Evolutionary conservation across 1,284 basidiomycete genomes (phyloP).

Genomic region (Tilletia walkeri): DNA sequence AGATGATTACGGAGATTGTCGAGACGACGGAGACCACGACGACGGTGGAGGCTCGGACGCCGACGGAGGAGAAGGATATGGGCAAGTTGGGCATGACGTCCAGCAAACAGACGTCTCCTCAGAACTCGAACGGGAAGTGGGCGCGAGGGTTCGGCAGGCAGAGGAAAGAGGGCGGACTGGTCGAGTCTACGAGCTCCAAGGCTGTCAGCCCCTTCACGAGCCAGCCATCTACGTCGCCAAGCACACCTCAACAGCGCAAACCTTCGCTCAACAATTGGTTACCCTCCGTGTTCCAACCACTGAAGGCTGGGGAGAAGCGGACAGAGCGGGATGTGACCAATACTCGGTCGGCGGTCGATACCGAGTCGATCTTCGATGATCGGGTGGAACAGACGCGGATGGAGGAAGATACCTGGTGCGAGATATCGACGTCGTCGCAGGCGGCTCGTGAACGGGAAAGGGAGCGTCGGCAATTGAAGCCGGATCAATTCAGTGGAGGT

Average conservation of each 20-base stretch:
- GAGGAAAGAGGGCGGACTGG: background rate
- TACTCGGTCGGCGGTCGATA: slow-evolving; percentile 30
- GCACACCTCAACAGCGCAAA: background rate
- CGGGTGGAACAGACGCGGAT: slow-evolving; percentile 28
- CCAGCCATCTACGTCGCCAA: no score
- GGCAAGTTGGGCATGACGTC: no score
- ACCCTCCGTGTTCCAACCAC: background rate
- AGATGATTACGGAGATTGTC: slow-evolving; percentile 58
- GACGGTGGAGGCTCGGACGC: slow-evolving; percentile 31
- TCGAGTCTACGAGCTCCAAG: slow-evolving; percentile 18
- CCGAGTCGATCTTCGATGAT: slow-evolving; percentile 31
- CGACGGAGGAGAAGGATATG: no score
- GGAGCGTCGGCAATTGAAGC: background rate
- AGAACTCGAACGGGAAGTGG: no score
- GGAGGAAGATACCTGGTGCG: slow-evolving; percentile 35
- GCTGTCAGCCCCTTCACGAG: slow-evolving; percentile 7
- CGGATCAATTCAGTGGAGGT: background rate
- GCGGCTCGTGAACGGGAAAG: background rate
- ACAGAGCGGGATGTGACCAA: slow-evolving; percentile 31
- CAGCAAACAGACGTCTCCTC: no score
- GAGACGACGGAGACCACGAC: slow-evolving; percentile 52
- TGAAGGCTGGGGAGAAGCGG: slow-evolving; percentile 25
- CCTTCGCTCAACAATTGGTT: background rate
- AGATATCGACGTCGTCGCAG: slow-evolving; percentile 22
- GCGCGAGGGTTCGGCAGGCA: no score